These are phyloP conservation scores for Neurospora terricola DNA, from an alignment of 495 filamentous ascomycete genomes.

Conservation along the genomic window DNA sequence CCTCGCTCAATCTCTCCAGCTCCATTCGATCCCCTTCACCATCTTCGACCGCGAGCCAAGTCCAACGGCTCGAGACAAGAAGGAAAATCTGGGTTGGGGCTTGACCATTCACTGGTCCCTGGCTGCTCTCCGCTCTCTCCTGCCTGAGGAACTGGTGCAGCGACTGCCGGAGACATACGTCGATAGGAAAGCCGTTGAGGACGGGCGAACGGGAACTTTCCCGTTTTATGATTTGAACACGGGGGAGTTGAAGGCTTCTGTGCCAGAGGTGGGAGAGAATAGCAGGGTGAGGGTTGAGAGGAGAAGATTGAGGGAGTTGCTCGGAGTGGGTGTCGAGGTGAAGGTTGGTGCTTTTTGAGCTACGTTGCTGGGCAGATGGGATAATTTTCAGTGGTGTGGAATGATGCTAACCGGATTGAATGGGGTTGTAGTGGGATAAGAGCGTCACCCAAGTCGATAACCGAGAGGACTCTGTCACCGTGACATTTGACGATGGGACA, in stretches of 20 bases:
- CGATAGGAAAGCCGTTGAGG: constrained; percentile 19
- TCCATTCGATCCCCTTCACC: constrained; percentile 26
- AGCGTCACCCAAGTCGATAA: constrained; percentile 8
- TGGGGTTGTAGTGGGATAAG: constrained; percentile 18
- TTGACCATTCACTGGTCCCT: constrained; percentile 51
- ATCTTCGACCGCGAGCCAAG: constrained; percentile 47
- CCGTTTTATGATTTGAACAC: constrained; percentile 45
- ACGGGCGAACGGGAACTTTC: constrained; percentile 23
- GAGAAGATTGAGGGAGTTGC: constrained; percentile 35
- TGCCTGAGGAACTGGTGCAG: constrained; percentile 38
- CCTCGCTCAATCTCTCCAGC: constrained; percentile 48
- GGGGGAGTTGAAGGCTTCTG: constrained; percentile 28
- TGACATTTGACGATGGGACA: constrained; percentile 22
- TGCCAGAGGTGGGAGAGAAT: constrained; percentile 32
- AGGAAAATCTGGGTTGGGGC: constrained; percentile 40
- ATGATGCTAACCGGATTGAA: neutral
- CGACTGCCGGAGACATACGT: constrained; percentile 41
- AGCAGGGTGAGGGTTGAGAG: constrained; percentile 36
- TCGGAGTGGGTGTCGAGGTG: constrained; percentile 40
- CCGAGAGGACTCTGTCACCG: constrained; percentile 11
- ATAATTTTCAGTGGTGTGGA: neutral
- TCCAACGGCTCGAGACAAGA: constrained; percentile 28
- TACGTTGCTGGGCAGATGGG: neutral
- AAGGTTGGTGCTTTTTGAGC: constrained; percentile 15
- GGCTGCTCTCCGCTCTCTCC: constrained; percentile 35